Evolutionary conservation across 164 flowering plant species (phyloP), one percentile per base, ranked within the genome.

Genomic region (Vitis amurensis): DNA sequence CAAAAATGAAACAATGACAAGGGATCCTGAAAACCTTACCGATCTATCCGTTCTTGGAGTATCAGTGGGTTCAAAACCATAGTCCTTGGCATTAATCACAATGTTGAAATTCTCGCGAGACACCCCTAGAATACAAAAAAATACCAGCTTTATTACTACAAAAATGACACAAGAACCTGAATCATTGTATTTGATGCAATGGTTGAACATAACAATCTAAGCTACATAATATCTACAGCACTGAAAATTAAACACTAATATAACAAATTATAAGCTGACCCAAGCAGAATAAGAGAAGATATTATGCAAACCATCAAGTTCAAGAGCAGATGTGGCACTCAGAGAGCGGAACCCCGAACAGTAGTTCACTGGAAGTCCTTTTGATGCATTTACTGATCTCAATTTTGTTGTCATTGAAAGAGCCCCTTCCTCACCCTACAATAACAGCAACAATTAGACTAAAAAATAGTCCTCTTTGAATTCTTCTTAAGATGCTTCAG

Each of bases 21-120:
- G 62, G 19, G 61, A 29, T 52, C 50, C 55, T 5, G 53, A 48
- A 53, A 76, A 69, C 30, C 81, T 76, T 84, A 96, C 99, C 72
- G 98, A 96, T 90, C 94, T 86, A 82, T 96, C 97, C 19, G 98
- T 93, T 83, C 97, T 86, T 61, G 99, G 98, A 68, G 99, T 96
- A 68, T 93, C 94, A 8, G 91, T 73, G 44, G 98, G 95, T 64
- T 87, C 84, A 84, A 93, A 89, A 61, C 95, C 95, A 67, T 89
- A 91, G 70, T 91, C 95, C 63, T 73, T 78, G 16, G 99, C 98
- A 78, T 86, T 86, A 65, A 96, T 94, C 77, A 82, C 94, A 15
- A 87, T 31, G 56, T 63, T 84, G 79, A 96, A 93, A 82, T 80
- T 86, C 71, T 96, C 87, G 67, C 95, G 93, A 50, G 97, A 91